Percentiles rank a stretch among this genome's conserved stretches.
Conservation (phyloP, 2,329 filamentous ascomycete species). For the Cladosporium oxysporum region DNA sequence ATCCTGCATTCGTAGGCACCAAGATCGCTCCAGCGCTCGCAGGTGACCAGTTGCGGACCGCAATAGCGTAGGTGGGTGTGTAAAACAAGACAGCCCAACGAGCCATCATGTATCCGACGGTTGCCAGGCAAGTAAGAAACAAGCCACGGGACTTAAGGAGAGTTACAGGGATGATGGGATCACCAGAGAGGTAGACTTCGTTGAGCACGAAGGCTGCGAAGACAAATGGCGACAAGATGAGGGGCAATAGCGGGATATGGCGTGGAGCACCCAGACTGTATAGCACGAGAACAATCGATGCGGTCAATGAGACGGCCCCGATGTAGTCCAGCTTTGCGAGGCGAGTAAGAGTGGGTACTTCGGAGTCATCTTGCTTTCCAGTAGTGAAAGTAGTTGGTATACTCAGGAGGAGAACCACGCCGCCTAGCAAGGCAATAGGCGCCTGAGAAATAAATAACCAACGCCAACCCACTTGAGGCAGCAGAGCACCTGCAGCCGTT, state of each 20-base stretch:
- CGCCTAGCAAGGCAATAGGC: constrained; percentile 63
- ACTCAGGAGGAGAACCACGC: constrained; percentile 63
- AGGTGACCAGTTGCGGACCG: constrained; percentile 69
- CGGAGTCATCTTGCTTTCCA: constrained; percentile 37
- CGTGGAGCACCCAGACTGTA: constrained; percentile 66
- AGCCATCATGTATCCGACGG: constrained; percentile 76
- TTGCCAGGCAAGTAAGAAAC: constrained; percentile 71
- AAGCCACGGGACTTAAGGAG: constrained; percentile 71
- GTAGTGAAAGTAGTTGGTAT: constrained; percentile 54
- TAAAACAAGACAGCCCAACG: constrained; percentile 83
- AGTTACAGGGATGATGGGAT: constrained; percentile 74
- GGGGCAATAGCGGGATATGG: constrained; percentile 59
- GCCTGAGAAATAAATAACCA: constrained; percentile 73
- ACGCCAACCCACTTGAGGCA: constrained; percentile 69
- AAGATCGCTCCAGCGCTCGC: constrained; percentile 73
- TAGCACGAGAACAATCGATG: constrained; percentile 70
- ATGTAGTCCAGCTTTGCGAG: constrained; percentile 72
- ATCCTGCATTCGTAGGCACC: constrained; percentile 79
- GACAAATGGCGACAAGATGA: constrained; percentile 60
- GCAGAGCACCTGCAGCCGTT: constrained; percentile 66
- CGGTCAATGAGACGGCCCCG: constrained; percentile 65
- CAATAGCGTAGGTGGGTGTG: constrained; percentile 75
- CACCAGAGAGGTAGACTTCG: constrained; percentile 63
- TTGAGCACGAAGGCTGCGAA: constrained; percentile 61
- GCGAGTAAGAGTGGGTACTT: constrained; percentile 50